Percentiles rank a stretch among this genome's conserved stretches.
Conservation (phyloP, 2,329 filamentous ascomycete species). For the Colletotrichum gloeosporioides region DNA sequence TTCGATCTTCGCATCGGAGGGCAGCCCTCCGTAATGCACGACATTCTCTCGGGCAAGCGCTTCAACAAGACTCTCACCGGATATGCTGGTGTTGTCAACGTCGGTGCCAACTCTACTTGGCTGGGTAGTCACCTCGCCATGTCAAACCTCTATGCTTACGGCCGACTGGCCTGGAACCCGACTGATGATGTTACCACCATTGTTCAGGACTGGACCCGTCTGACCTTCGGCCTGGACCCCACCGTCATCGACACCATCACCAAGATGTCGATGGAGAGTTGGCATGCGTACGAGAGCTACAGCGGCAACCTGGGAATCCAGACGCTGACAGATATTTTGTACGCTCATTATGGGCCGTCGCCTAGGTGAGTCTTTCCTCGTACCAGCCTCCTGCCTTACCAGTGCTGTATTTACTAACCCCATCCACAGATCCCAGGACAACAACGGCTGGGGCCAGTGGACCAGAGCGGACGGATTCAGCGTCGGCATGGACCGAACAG, state of each 20-base stretch:
- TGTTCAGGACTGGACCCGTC: slow-evolving; percentile 69
- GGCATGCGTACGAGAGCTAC: slow-evolving; percentile 76
- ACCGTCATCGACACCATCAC: slow-evolving; percentile 64
- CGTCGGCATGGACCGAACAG: slow-evolving; percentile 76
- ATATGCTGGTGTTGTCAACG: slow-evolving; percentile 71
- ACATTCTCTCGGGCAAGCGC: slow-evolving; percentile 65
- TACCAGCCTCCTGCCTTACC: background rate
- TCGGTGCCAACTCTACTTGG: slow-evolving; percentile 71
- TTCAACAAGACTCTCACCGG: slow-evolving; percentile 64
- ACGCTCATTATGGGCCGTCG: slow-evolving; percentile 68
- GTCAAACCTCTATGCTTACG: slow-evolving; percentile 76
- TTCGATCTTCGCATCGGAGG: slow-evolving; percentile 70
- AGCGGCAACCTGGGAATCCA: slow-evolving; percentile 74
- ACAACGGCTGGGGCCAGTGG: slow-evolving; percentile 76
- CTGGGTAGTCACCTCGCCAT: slow-evolving; percentile 72
- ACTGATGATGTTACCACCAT: slow-evolving; percentile 51
- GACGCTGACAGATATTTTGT: slow-evolving; percentile 71
- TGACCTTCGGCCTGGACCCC: slow-evolving; percentile 66
- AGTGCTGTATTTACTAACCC: background rate
- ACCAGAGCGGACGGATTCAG: slow-evolving; percentile 64
- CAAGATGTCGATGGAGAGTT: slow-evolving; percentile 70
- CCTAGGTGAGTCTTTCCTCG: background rate
- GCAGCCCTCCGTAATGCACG: slow-evolving; percentile 58
- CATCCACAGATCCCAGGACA: slow-evolving; percentile 66
- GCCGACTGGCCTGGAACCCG: slow-evolving; percentile 70